A percentile compares a stretch with the other conserved stretches of the same genome.
These are phyloP conservation scores for Naganishia albida DNA, from an alignment of 1,284 basidiomycete genomes.

Conservation along the genomic window DNA sequence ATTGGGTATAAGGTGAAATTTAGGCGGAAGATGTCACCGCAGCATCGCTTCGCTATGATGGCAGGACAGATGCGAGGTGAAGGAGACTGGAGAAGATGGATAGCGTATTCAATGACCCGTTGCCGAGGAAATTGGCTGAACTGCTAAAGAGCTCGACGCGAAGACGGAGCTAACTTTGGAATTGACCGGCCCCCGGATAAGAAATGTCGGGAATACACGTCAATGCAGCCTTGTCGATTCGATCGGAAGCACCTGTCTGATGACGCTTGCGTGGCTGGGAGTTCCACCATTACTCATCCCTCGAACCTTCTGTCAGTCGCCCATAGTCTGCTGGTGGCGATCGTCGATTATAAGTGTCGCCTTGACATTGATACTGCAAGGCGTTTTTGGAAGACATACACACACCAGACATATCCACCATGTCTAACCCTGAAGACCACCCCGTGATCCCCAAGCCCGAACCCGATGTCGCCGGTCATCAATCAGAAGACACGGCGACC, in stretches of 20 bases:
- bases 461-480: slow-evolving; percentile 19
- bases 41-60: slow-evolving; percentile 11
- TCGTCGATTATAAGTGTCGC: slow-evolving; percentile 1
- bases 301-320: slow-evolving; percentile 9
- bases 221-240: not conserved
- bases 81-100: not conserved
- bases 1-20: not conserved
- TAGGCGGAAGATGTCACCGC: slow-evolving; percentile 3
- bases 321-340: slow-evolving; percentile 6
- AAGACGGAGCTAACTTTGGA: not conserved
- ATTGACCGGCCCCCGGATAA: not conserved
- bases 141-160: not conserved
- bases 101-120: no score
- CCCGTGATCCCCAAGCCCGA: slow-evolving; percentile 18
- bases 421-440: slow-evolving; percentile 15
- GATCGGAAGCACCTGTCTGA: slow-evolving; percentile 5
- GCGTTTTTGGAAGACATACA: not conserved
- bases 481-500: slow-evolving; percentile 74
- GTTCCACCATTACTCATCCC: slow-evolving; percentile 27
- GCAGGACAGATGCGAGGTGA: not conserved
- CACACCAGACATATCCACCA: slow-evolving; percentile 5
- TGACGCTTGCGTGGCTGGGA: slow-evolving; percentile 25
- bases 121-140: no score
- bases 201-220: not conserved
- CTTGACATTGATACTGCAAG: not conserved